Evolutionary conservation across 1,139 yeast genomes (phyloP).

Genomic region (Taphrina communis): DNA sequence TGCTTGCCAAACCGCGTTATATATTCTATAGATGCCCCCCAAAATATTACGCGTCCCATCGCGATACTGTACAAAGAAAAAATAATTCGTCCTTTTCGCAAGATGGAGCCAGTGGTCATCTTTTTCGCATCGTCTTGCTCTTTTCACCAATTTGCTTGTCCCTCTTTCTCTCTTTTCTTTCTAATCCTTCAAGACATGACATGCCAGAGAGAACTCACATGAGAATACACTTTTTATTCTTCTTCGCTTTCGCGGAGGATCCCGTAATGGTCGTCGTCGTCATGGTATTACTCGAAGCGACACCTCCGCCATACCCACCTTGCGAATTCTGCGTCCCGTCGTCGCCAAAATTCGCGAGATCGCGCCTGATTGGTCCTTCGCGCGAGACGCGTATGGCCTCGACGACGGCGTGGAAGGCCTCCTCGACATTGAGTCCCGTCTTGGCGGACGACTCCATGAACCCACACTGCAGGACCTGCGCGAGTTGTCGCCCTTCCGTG

Average conservation of each 20-base stretch:
- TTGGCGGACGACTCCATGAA: slow-evolving; percentile 85
- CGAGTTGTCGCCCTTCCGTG: slow-evolving; percentile 81
- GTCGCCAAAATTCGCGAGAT: too few relatives aligned
- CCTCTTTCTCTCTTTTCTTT: too few relatives aligned
- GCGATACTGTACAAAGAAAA: neutral
- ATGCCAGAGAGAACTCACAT: slow-evolving; percentile 3
- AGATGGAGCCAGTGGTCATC: too few relatives aligned
- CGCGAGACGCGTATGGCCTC: slow-evolving; percentile 26
- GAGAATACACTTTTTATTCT: slow-evolving; percentile 31
- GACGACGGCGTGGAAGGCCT: slow-evolving; percentile 86
- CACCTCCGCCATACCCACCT: neutral
- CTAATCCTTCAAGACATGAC: too few relatives aligned
- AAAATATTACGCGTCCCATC: neutral
- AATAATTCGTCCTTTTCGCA: too few relatives aligned
- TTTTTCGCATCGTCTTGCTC: too few relatives aligned
- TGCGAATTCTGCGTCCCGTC: neutral
- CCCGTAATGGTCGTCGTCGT: neutral
- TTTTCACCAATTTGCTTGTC: too few relatives aligned
- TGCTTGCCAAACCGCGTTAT: neutral
- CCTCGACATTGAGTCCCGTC: slow-evolving; percentile 86
- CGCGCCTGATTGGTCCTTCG: neutral
- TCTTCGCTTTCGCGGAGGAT: slow-evolving; percentile 3
- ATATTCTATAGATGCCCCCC: slow-evolving; percentile 4
- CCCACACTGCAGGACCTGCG: slow-evolving; percentile 80
- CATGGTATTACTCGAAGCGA: too few relatives aligned